These are phyloP conservation scores for Starmera quercuum DNA, from an alignment of 805 yeast species.

Conservation along the genomic window DNA sequence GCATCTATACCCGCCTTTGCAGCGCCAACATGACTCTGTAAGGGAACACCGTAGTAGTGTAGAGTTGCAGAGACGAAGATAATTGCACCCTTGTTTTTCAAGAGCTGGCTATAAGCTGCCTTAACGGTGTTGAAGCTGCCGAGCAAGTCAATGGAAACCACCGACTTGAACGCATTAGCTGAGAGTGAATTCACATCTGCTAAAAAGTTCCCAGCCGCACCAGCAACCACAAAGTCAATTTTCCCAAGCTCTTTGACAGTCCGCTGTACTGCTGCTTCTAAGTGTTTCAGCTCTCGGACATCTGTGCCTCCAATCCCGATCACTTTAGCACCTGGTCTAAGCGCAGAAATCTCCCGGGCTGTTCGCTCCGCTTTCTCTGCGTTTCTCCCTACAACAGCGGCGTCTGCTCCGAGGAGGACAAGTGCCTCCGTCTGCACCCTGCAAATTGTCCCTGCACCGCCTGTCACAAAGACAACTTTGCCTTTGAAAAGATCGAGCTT, in stretches of 20 bases:
- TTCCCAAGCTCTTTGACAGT: constrained; percentile 67
- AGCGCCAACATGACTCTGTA: constrained; percentile 86
- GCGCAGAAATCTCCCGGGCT: constrained; percentile 53
- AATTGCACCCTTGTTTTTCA: constrained; percentile 59
- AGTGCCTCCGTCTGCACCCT: constrained; percentile 83
- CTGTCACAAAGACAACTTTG: constrained; percentile 86
- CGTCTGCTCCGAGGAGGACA: constrained; percentile 78
- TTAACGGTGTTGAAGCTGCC: constrained; percentile 89
- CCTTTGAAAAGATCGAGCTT: constrained; percentile 68
- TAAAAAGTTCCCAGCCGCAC: constrained; percentile 94
- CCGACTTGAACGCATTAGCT: constrained; percentile 83
- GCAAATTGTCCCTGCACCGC: constrained; percentile 96
- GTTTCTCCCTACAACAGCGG: constrained; percentile 79
- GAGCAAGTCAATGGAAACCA: constrained; percentile 75
- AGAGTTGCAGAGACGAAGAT: constrained; percentile 83
- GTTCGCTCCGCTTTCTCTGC: constrained; percentile 55
- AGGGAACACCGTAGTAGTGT: constrained; percentile 83
- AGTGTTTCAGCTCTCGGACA: constrained; percentile 61
- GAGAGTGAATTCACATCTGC: constrained; percentile 73
- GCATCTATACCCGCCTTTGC: constrained; percentile 97
- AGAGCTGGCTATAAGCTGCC: constrained; percentile 64
- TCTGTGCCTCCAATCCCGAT: constrained; percentile 68
- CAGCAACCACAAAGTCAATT: constrained; percentile 84
- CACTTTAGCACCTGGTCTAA: constrained; percentile 58
- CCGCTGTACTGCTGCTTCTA: constrained; percentile 53